phyloP scores from a whole-genome alignment of 2,329 filamentous ascomycete species.

The Talaromyces islandicus region DNA sequence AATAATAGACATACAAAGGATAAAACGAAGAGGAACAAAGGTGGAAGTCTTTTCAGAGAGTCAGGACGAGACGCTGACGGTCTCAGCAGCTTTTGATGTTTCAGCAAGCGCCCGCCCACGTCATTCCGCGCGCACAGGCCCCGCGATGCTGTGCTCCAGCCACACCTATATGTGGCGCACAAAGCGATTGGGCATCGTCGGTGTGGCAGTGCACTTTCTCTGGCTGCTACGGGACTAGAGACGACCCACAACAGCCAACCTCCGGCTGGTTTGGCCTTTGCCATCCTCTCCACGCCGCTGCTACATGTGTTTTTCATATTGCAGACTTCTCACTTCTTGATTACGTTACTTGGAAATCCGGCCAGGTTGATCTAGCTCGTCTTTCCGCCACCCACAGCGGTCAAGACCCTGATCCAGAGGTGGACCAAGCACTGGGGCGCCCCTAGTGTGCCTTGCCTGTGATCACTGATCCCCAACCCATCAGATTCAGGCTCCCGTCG shows the following conservation, averaged over 20 bases:
- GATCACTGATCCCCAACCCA: conserved; percentile 1
- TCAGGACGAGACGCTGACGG: neutral
- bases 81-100: neutral
- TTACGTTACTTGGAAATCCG: neutral
- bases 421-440: neutral
- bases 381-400: conserved; percentile 7
- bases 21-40: neutral
- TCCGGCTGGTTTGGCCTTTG: neutral
- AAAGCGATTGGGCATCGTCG: neutral
- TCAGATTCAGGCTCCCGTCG: conserved; percentile 12
- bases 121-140: conserved; percentile 7
- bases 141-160: neutral
- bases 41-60: neutral
- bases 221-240: neutral
- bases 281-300: neutral
- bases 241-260: neutral
- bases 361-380: neutral
- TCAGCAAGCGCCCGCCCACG: neutral
- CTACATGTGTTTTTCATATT: neutral
- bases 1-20: neutral
- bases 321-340: neutral
- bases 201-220: conserved; percentile 7
- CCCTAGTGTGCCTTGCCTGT: conserved; percentile 5
- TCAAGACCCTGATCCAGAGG: neutral
- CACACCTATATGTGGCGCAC: neutral